Percentiles rank a stretch among this genome's conserved stretches.
These are phyloP conservation scores for Populus tremula DNA, from an alignment of 345 rosid genomes.

Conservation along the genomic window DNA sequence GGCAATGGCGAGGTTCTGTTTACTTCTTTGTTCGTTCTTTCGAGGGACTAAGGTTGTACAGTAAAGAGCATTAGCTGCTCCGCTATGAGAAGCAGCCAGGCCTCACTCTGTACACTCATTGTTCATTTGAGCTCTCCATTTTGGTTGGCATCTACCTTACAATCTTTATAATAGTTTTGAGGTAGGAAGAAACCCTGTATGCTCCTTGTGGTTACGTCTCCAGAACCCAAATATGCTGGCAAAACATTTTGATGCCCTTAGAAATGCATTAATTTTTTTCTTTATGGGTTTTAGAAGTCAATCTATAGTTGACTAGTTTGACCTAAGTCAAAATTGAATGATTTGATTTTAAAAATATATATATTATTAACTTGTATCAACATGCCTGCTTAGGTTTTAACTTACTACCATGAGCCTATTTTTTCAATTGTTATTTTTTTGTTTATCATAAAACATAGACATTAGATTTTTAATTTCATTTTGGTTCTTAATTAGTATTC, in stretches of 20 bases:
- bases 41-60: neutral
- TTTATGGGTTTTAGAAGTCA: neutral
- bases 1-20: neutral
- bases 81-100: neutral
- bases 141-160: neutral
- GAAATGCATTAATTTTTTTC: neutral
- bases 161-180: neutral
- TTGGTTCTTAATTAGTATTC: too few species aligned
- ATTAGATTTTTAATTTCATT: too few species aligned
- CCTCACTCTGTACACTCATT: neutral
- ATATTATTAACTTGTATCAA: too few species aligned
- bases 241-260: neutral
- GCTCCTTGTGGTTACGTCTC: neutral
- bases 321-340: too few species aligned
- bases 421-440: too few species aligned
- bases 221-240: neutral
- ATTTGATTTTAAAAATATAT: too few species aligned
- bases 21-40: neutral
- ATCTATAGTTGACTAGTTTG: too few species aligned
- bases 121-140: neutral
- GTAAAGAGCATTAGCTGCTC: conserved; percentile 9
- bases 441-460: too few species aligned
- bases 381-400: too few species aligned
- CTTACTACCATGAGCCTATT: too few species aligned
- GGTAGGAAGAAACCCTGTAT: neutral